phyloP scores from a whole-genome alignment of 2,329 filamentous ascomycete genomes.

The Nemania serpens region DNA sequence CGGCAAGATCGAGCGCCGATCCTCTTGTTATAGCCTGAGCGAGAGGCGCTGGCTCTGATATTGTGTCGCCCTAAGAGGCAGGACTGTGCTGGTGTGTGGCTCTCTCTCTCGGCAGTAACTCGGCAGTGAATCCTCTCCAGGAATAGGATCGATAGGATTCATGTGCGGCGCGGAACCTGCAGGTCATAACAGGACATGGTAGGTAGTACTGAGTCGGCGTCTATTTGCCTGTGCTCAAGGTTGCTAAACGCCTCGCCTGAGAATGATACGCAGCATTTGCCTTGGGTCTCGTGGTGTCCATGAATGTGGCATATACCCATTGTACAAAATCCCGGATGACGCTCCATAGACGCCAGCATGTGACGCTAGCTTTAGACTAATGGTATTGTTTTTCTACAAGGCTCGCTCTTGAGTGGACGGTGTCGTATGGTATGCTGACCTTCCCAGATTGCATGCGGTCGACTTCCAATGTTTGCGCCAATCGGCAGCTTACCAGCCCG shows the following conservation, averaged over 20 bases:
- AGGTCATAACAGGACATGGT: neutral
- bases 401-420: neutral
- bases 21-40: slow-evolving; percentile 13
- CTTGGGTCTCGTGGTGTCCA: neutral
- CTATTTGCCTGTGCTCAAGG: neutral
- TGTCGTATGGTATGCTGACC: neutral
- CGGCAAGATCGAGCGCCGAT: slow-evolving; percentile 18
- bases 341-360: neutral
- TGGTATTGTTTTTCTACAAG: no score
- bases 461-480: slow-evolving; percentile 14
- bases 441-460: slow-evolving; percentile 10
- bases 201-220: neutral
- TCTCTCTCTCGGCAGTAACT: slow-evolving; percentile 20
- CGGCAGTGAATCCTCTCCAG: slow-evolving; percentile 18
- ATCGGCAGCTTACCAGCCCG: slow-evolving; percentile 24
- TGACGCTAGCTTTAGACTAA: neutral
- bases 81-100: slow-evolving; percentile 11
- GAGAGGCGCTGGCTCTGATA: neutral
- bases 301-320: neutral
- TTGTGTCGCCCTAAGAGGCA: slow-evolving; percentile 18
- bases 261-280: neutral
- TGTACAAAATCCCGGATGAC: neutral
- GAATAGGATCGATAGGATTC: neutral
- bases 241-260: neutral
- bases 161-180: neutral